phyloP scores from a whole-genome alignment of 805 yeast species.

The Crinitomyces ghanaensis region DNA sequence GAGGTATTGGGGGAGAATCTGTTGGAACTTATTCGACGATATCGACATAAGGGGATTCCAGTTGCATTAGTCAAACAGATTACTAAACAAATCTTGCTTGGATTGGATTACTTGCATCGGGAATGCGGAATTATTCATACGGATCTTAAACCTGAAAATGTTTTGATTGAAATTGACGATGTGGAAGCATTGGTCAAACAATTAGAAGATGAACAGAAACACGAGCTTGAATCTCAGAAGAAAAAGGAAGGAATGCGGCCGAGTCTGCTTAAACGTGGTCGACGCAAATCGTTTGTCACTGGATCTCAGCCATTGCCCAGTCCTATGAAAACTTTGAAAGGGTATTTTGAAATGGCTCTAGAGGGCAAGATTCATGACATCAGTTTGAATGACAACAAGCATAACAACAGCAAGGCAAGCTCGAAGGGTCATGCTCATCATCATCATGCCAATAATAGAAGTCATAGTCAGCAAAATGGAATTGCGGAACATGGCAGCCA shows the following conservation, averaged over 20 bases:
- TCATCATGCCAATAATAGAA: not conserved
- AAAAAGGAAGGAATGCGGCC: constrained; percentile 2
- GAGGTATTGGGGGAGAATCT: constrained; percentile 94
- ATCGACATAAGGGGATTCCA: constrained; percentile 71
- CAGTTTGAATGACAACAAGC: not conserved
- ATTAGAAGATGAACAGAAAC: constrained; percentile 51
- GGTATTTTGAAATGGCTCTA: constrained; percentile 7
- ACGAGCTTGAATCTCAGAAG: too few relatives aligned
- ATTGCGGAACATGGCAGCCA: too few relatives aligned
- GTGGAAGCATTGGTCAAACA: constrained; percentile 64
- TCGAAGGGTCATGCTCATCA: not conserved
- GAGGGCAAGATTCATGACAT: constrained; percentile 6
- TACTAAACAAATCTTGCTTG: constrained; percentile 63
- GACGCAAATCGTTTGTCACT: constrained; percentile 68
- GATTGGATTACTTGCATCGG: constrained; percentile 61
- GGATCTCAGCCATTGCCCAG: constrained; percentile 92
- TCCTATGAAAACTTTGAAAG: constrained; percentile 56
- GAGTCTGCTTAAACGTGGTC: constrained; percentile 28
- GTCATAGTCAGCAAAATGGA: not conserved
- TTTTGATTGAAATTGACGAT: constrained; percentile 69
- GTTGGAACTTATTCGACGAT: constrained; percentile 70
- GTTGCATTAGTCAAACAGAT: constrained; percentile 65
- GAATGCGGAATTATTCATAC: constrained; percentile 67
- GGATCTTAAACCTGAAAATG: constrained; percentile 60
- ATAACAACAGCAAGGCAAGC: not conserved